These are phyloP conservation scores for Chlorencoelia australis DNA, from an alignment of 2,329 filamentous ascomycete genomes.

Conservation along the genomic window DNA sequence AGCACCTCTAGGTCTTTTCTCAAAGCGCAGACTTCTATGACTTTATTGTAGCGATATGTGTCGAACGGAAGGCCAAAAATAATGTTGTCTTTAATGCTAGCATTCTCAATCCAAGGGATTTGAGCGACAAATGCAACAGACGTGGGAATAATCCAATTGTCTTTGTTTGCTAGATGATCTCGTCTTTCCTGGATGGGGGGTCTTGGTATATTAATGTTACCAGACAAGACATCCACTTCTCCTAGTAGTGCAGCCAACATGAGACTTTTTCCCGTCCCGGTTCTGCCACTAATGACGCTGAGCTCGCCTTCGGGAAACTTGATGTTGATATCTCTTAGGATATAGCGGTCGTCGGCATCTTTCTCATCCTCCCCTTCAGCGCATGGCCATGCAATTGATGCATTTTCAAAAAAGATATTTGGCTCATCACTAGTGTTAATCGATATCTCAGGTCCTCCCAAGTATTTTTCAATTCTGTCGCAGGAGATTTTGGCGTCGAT, in stretches of 20 bases:
- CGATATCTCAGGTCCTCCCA: slow-evolving; percentile 54
- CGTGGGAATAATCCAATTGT: slow-evolving; percentile 58
- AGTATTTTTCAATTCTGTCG: slow-evolving; percentile 60
- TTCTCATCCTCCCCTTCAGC: slow-evolving; percentile 50
- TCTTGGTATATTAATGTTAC: slow-evolving; percentile 46
- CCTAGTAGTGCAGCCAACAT: slow-evolving; percentile 65
- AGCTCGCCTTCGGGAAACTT: slow-evolving; percentile 59
- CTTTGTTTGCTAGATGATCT: slow-evolving; percentile 48
- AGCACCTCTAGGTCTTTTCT: slow-evolving; percentile 69
- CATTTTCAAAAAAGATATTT: slow-evolving; percentile 54
- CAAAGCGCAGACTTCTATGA: slow-evolving; percentile 62
- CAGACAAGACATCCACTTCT: slow-evolving; percentile 59
- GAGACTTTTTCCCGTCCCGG: slow-evolving; percentile 68
- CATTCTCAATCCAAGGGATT: slow-evolving; percentile 80
- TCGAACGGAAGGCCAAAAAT: slow-evolving; percentile 65
- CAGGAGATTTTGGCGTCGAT: slow-evolving; percentile 67
- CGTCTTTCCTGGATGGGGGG: slow-evolving; percentile 42
- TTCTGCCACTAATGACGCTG: slow-evolving; percentile 67
- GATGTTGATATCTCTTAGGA: slow-evolving; percentile 53
- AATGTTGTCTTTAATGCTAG: slow-evolving; percentile 68
- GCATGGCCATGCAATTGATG: slow-evolving; percentile 64
- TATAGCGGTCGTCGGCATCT: slow-evolving; percentile 49
- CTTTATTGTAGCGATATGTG: slow-evolving; percentile 57
- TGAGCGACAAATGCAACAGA: slow-evolving; percentile 65
- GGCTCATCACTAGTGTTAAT: slow-evolving; percentile 44